Conservation (phyloP, 345 rosid species). For the Populus deltoides region DNA sequence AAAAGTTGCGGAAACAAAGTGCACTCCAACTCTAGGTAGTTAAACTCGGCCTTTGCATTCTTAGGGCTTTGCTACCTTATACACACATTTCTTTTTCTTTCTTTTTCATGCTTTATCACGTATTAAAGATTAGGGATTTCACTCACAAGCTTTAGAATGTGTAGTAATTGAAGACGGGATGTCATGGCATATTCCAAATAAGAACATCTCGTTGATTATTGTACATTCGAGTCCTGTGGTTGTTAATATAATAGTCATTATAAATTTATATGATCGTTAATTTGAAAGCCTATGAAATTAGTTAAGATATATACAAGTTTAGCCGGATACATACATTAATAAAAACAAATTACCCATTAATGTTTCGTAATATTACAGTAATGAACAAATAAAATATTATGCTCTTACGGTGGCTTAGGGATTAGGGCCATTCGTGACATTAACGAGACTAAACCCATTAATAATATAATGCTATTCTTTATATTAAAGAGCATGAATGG, state of each 20-base stretch:
- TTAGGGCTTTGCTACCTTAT: not conserved
- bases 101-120: too few relatives aligned
- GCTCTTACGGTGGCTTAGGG: not conserved
- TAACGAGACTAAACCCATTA: not conserved
- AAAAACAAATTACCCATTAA: not conserved
- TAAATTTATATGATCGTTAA: too few relatives aligned
- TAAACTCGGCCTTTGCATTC: not conserved
- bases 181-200: too few relatives aligned
- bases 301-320: rapidly evolving
- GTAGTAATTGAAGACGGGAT: too few relatives aligned
- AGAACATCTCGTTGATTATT: too few relatives aligned
- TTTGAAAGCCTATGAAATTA: rapidly evolving
- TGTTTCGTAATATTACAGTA: not conserved
- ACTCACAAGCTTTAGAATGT: too few relatives aligned
- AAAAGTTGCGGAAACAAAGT: not conserved
- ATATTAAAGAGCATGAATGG: not conserved
- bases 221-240: rapidly evolving
- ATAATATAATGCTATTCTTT: not conserved
- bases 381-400: not conserved
- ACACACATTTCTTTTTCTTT: too few relatives aligned
- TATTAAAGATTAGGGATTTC: too few relatives aligned
- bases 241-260: too few relatives aligned
- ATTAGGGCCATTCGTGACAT: not conserved
- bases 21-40: not conserved
- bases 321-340: too few relatives aligned